Conservation (phyloP, 768 basidiomycete genomes). For the Coprinellus aureogranulatus region DNA sequence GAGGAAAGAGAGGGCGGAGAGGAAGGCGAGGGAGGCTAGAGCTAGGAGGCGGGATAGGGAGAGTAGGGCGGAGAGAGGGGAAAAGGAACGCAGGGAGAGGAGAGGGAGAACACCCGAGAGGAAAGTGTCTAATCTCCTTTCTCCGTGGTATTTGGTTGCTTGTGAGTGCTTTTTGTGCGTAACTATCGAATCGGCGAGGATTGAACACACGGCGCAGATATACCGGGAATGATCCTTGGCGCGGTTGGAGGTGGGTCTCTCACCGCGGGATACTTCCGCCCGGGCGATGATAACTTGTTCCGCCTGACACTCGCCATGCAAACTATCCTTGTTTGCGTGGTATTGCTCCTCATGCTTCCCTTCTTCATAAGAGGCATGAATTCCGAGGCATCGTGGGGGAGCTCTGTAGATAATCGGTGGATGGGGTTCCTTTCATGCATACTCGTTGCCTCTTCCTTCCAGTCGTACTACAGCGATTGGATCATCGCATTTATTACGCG, state of each 20-base stretch:
- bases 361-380: too few relatives aligned
- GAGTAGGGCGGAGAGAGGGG: too few relatives aligned
- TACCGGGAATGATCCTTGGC: constrained; percentile 27
- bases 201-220: constrained; percentile 11
- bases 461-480: background rate
- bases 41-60: too few relatives aligned
- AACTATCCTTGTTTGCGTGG: background rate
- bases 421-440: background rate
- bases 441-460: background rate
- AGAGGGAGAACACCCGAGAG: too few relatives aligned
- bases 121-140: too few relatives aligned
- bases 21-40: too few relatives aligned
- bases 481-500: background rate
- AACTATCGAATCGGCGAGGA: too few relatives aligned
- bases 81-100: too few relatives aligned
- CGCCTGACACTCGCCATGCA: background rate
- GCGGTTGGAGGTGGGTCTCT: constrained; percentile 28
- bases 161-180: background rate
- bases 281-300: background rate
- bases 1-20: too few relatives aligned
- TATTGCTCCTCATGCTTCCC: background rate
- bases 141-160: constrained; percentile 3
- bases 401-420: background rate
- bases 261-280: constrained; percentile 18
- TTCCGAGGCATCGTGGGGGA: too few relatives aligned